A percentile compares a stretch with the other conserved stretches of the same genome.
Conservation (phyloP, 75 land plant genomes). For the Cryptomeria japonica region DNA sequence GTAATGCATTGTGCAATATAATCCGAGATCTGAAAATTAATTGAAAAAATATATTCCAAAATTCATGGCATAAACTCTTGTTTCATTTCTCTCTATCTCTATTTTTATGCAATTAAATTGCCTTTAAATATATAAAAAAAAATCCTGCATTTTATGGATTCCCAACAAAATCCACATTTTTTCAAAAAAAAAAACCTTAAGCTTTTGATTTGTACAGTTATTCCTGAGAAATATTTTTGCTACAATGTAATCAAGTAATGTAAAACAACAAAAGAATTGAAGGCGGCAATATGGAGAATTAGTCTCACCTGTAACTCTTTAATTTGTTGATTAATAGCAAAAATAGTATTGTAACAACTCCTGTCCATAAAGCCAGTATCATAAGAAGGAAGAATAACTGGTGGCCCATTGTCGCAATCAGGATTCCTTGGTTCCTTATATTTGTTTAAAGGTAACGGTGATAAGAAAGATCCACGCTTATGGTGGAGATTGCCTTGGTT, state of each 20-base stretch:
- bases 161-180: background rate
- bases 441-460: conserved; percentile 66
- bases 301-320: conserved; percentile 71
- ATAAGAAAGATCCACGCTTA: conserved; percentile 30
- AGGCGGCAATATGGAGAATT: background rate
- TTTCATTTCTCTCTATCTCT: no score
- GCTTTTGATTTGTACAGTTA: background rate
- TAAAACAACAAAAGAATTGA: background rate
- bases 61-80: no score
- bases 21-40: no score
- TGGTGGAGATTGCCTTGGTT: conserved; percentile 19
- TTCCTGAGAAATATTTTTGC: background rate
- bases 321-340: conserved; percentile 56
- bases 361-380: conserved; percentile 19
- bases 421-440: conserved; percentile 40
- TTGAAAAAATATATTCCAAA: no score
- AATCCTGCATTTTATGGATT: no score
- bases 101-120: no score
- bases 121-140: no score
- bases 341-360: conserved; percentile 36
- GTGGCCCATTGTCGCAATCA: conserved; percentile 40
- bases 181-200: no score
- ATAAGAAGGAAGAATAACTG: conserved; percentile 35
- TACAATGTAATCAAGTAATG: background rate
- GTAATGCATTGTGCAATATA: no score